Percentiles rank a stretch among this genome's conserved stretches.
Conservation (phyloP, 345 rosid genomes). For the Camelina sativa region DNA sequence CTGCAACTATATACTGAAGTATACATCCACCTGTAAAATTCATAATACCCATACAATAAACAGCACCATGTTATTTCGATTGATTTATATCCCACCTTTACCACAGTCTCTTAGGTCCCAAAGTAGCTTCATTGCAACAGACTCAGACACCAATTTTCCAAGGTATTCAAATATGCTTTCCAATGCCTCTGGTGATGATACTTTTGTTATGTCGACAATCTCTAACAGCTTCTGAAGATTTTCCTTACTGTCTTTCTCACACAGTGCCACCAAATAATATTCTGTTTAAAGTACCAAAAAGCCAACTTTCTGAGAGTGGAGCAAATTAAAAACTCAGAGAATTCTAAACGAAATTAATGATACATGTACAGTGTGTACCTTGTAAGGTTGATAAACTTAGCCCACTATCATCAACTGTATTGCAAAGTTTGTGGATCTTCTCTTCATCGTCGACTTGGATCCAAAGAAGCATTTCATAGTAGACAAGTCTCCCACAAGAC, state of each 20-base stretch:
- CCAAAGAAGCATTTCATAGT: conserved; percentile 87
- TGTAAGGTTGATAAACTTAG: conserved; percentile 46
- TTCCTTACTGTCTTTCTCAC: conserved; percentile 60
- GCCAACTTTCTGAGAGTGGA: background rate
- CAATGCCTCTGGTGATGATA: conserved; percentile 55
- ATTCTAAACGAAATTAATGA: background rate
- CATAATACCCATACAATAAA: conserved; percentile 8
- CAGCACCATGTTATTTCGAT: background rate
- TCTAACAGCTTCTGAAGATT: conserved; percentile 64
- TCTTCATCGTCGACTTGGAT: conserved; percentile 51
- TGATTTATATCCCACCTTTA: conserved; percentile 41
- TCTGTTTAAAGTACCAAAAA: conserved; percentile 48
- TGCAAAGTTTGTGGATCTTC: conserved; percentile 65
- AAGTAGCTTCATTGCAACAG: conserved; percentile 60
- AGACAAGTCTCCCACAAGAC: conserved; percentile 57
- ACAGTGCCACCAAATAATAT: conserved; percentile 73
- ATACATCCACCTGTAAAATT: conserved; percentile 1
- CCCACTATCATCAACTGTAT: conserved; percentile 38
- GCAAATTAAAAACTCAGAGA: background rate
- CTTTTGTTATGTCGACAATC: conserved; percentile 57
- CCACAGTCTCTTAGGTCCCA: conserved; percentile 53
- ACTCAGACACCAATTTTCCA: conserved; percentile 65
- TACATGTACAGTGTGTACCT: conserved; percentile 48
- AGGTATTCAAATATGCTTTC: conserved; percentile 61
- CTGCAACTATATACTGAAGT: conserved; percentile 2